Evolutionary conservation across 1,284 basidiomycete genomes (phyloP), one percentile per base, ranked within the genome.

Genomic region (Pterulicium gracile): DNA sequence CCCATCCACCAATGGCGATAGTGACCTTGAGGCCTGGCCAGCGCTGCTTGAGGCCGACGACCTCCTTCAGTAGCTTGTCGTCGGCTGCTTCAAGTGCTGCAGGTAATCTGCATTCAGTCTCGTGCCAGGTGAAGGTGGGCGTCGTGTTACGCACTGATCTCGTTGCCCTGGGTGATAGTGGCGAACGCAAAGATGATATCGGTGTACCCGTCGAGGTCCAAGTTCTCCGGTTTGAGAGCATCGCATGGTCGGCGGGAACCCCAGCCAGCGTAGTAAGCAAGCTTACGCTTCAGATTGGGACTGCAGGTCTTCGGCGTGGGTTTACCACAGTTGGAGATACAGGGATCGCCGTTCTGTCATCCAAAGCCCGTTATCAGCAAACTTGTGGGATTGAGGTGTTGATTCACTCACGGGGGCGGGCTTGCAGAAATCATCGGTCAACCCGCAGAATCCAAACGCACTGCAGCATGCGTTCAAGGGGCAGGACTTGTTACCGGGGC

Each of bases 401-500:
- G n/a, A n/a, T n/a, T n/a, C n/a, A n/a, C n/a, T n/a, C n/a, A n/a
- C n/a, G n/a, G n/a, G n/a, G n/a, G n/a, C n/a, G n/a, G n/a, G n/a
- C n/a, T n/a, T n/a, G 27, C 27, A 32, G 27, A 32, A 32, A 7
- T 32, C 27, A 32, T 32, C 27, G 10, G 27, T 32, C 7, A 32
- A 32, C 10, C 27, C 27, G 27, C 27, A 32, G 27, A 32, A 54
- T 13, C 52, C 52, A 21, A 52, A 54, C 10, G 51, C 49, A 34
- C 52, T 54, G 45, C 52, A 54, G 35, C 52, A 54, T 5, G 47
- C 51, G 14, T 49, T 52, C 22, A 54, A 45, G 7, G 52, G 49
- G 24, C 52, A 54, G 3, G 49, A 50, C 14, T 15, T 20, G 42
- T 54, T 54, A 1, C 51, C 52, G 17, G n/a, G 21, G 14, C 47